Percentiles rank a stretch among this genome's conserved stretches.
Conservation (phyloP, 495 filamentous ascomycete genomes). For the Evernia prunastri region DNA sequence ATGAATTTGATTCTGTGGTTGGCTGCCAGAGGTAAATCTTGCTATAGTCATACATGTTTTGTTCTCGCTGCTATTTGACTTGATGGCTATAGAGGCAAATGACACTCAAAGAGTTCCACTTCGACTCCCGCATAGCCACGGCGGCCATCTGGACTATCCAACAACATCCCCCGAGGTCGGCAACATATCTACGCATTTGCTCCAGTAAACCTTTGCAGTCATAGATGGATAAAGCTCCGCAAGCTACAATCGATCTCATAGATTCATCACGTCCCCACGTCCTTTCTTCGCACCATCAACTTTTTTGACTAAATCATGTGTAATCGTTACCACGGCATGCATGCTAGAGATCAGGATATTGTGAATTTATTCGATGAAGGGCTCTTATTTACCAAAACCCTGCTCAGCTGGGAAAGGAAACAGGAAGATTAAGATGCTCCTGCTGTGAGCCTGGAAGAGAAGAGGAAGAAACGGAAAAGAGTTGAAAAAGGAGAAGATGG, state of each 20-base stretch:
- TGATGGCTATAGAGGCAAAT: neutral
- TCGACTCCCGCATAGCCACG: neutral
- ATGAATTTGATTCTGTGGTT: neutral
- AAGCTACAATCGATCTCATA: too few relatives aligned
- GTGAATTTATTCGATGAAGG: too few relatives aligned
- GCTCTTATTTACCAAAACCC: neutral
- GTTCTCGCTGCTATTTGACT: neutral
- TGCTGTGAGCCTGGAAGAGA: neutral
- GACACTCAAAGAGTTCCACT: neutral
- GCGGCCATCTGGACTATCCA: neutral
- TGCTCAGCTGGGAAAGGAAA: neutral
- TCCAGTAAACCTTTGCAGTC: neutral
- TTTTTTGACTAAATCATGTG: too few relatives aligned
- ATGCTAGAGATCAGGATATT: too few relatives aligned
- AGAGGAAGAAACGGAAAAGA: neutral
- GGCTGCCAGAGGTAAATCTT: too few relatives aligned
- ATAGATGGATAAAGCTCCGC: too few relatives aligned
- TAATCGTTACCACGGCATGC: too few relatives aligned
- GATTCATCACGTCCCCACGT: too few relatives aligned
- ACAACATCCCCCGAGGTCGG: neutral
- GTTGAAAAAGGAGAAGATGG: neutral
- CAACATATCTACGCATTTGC: neutral
- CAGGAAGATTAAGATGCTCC: neutral
- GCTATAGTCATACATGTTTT: too few relatives aligned
- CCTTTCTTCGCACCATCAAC: too few relatives aligned